These are phyloP conservation scores for Penicillium egyptiacum DNA, from an alignment of 495 filamentous ascomycete genomes.

Conservation along the genomic window DNA sequence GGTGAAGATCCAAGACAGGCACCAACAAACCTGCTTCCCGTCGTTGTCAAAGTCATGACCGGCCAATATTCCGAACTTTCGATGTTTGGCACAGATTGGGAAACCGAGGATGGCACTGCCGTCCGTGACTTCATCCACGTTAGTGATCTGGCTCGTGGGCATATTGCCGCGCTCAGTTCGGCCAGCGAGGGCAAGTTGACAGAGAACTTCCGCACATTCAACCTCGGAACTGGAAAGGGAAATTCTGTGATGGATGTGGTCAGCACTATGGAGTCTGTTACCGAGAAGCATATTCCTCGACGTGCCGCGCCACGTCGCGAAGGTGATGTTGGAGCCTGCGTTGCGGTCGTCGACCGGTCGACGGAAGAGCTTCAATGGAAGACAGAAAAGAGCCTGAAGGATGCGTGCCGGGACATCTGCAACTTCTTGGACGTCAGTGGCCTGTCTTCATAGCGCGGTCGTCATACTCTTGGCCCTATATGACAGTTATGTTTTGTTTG, in stretches of 20 bases:
- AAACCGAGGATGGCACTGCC: constrained; percentile 61
- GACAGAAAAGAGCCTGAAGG: constrained; percentile 75
- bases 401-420: constrained; percentile 84
- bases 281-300: constrained; percentile 46
- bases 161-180: constrained; percentile 56
- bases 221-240: constrained; percentile 53
- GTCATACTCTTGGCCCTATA: background rate
- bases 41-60: constrained; percentile 59
- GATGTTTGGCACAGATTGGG: constrained; percentile 64
- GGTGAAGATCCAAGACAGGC: constrained; percentile 63
- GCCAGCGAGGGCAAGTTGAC: constrained; percentile 37
- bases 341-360: constrained; percentile 75
- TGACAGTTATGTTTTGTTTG: constrained; percentile 9
- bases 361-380: constrained; percentile 88
- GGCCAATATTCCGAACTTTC: constrained; percentile 53
- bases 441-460: constrained; percentile 27
- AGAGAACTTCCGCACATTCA: constrained; percentile 53
- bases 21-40: constrained; percentile 64
- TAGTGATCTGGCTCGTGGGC: constrained; percentile 65
- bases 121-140: constrained; percentile 62
- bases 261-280: constrained; percentile 45
- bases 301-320: constrained; percentile 71
- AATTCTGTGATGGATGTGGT: constrained; percentile 55
- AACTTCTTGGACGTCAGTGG: constrained; percentile 54
- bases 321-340: constrained; percentile 77